A percentile compares a stretch with the other conserved stretches of the same genome.
These are phyloP conservation scores for Durio zibethinus DNA, from an alignment of 345 rosid genomes.

Conservation along the genomic window DNA sequence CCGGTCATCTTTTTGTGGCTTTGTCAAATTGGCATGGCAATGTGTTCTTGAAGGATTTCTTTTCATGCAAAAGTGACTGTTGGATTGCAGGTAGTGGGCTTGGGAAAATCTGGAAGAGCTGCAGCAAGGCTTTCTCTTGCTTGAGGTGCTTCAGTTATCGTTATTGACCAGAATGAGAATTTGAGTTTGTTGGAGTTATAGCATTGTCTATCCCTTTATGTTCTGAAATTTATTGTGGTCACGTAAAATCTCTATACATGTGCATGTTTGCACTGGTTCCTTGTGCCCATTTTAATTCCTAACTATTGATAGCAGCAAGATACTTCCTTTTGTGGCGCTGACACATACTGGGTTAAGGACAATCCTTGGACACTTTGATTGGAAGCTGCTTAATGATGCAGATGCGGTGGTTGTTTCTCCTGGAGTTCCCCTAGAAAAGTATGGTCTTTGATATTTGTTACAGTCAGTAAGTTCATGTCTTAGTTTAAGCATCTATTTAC, in stretches of 20 bases:
- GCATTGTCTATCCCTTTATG: background rate
- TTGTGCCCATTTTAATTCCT: background rate
- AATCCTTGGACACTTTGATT: conserved; percentile 23
- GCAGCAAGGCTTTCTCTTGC: conserved; percentile 37
- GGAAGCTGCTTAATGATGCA: conserved; percentile 11
- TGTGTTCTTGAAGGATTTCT: background rate
- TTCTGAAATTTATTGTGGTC: background rate
- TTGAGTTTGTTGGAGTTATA: conserved; percentile 27
- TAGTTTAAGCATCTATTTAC: background rate
- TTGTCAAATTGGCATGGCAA: background rate
- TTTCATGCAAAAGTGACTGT: background rate
- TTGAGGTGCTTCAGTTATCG: conserved; percentile 36
- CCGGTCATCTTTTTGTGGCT: background rate
- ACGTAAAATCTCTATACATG: background rate
- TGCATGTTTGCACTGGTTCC: background rate
- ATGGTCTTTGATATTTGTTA: conserved; percentile 25
- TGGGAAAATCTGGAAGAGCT: conserved; percentile 34
- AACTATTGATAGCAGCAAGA: conserved; percentile 22
- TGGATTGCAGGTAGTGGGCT: conserved; percentile 28
- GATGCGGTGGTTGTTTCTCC: conserved; percentile 32
- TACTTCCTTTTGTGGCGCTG: conserved; percentile 14
- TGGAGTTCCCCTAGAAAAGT: conserved; percentile 28
- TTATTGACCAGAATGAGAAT: conserved; percentile 28
- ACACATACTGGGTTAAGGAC: conserved; percentile 20
- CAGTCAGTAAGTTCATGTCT: conserved; percentile 26